These are phyloP conservation scores for Phaeosphaeria sp. DNA, from an alignment of 2,329 filamentous ascomycete species.

Conservation along the genomic window DNA sequence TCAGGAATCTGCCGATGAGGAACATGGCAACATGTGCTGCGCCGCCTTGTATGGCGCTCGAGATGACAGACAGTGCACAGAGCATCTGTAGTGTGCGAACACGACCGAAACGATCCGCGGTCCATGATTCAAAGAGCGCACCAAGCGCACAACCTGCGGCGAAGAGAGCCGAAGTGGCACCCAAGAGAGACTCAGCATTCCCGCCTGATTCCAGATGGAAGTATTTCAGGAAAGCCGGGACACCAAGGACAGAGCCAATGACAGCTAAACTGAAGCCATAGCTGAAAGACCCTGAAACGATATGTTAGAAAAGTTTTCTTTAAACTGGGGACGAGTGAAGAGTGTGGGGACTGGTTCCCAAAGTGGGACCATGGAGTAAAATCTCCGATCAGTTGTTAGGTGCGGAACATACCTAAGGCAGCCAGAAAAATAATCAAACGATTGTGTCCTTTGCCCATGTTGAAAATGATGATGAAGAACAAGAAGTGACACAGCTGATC, in stretches of 20 bases:
- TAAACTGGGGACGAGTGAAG: background rate
- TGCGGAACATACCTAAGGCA: background rate
- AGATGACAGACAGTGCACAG: background rate
- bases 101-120: conserved; percentile 2
- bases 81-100: conserved; percentile 9
- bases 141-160: background rate
- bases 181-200: background rate
- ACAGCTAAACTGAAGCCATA: background rate
- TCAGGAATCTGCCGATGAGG: background rate
- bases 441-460: background rate
- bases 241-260: background rate
- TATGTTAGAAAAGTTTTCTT: background rate
- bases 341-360: background rate
- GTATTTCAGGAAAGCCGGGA: background rate
- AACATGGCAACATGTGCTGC: background rate
- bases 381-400: background rate
- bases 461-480: background rate
- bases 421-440: background rate
- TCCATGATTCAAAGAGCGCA: background rate
- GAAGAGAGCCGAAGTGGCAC: background rate
- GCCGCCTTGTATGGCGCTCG: background rate
- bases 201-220: background rate
- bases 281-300: background rate
- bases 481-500: background rate
- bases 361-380: background rate